Base-by-base conservation (phyloP, 306 rosid species). In the Vigna nakashimae region DNA sequence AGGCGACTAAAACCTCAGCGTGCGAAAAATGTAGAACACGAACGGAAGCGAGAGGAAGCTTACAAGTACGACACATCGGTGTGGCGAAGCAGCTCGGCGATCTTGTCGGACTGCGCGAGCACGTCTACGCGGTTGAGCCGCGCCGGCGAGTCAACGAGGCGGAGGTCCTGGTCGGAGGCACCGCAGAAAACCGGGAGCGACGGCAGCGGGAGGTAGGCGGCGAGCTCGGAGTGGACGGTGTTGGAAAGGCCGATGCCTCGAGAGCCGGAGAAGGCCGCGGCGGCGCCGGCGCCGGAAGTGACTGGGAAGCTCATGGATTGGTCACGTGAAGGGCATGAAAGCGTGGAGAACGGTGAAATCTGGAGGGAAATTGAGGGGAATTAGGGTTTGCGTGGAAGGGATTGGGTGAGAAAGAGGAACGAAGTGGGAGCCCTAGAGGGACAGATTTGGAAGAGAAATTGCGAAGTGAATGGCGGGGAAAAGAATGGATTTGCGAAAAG, bases 101-200 rank as follows among this genome's bases (percentile, higher is more conserved):
- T 92, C 88, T 87, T 89, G 38, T 72, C 76, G 24, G 99, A 86
- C 84, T 88, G 94, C 18, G 92, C 82, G 36, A 91, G 90, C 72
- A 85, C 80, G 46, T 90, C 93, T 15, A 40, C 59, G 59, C 88
- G 92, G 69, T 82, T 79, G 75, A 80, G 71, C 74, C 74, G 71
- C 81, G 87, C 76, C 70, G 89, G 91, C 60, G 73, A 83, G 76
- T 92, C 98, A 38, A 88, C 79, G 67, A 96, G 85, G 24, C 82
- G 86, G 65, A 91, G 91, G 62, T 89, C 92, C 70, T 80, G 91
- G 72, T 85, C 90, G 53, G 97, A 86, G 18, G 91, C 87, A 3
- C 98, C 98, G 43, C 92, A 95, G 89, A 91, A 92, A 43, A 95
- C 94, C 55, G 98, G 99, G 28, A 95, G 94, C 65, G 97, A 89